Evolutionary conservation across 352 stramenopile genomes (phyloP).

Genomic region (Phytophthora meadii): DNA sequence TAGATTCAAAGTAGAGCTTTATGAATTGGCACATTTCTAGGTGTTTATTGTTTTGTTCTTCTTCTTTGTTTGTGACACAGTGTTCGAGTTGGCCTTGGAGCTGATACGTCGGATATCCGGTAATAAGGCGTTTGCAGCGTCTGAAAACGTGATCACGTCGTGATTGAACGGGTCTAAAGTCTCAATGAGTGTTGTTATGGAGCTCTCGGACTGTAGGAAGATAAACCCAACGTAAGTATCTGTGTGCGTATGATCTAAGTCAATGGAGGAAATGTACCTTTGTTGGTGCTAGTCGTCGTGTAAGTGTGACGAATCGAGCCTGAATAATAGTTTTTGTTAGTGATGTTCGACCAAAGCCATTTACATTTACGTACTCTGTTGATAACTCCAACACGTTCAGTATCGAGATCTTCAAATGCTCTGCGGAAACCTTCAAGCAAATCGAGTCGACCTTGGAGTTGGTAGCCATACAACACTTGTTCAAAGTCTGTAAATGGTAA

Average conservation of each 20-base stretch:
- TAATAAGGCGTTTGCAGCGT: slow-evolving; percentile 51
- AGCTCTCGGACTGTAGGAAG: slow-evolving; percentile 36
- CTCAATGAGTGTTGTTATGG: slow-evolving; percentile 53
- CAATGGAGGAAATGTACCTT: slow-evolving; percentile 35
- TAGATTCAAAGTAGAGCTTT: slow-evolving; percentile 25
- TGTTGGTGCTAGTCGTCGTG: slow-evolving; percentile 40
- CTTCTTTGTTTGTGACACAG: slow-evolving; percentile 23
- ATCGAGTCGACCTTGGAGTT: slow-evolving; percentile 68
- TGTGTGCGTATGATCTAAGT: background rate
- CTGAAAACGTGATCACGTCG: slow-evolving; percentile 82
- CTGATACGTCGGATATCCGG: slow-evolving; percentile 35
- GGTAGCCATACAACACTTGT: slow-evolving; percentile 77
- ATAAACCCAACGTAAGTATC: background rate
- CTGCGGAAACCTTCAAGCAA: slow-evolving; percentile 64
- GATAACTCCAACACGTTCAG: slow-evolving; percentile 67
- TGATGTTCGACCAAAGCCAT: background rate
- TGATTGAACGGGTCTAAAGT: slow-evolving; percentile 70
- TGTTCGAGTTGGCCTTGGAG: slow-evolving; percentile 14
- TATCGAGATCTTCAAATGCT: slow-evolving; percentile 58
- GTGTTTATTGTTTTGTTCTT: slow-evolving; percentile 14
- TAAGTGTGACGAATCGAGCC: slow-evolving; percentile 45
- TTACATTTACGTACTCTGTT: slow-evolving; percentile 33
- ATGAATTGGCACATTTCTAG: slow-evolving; percentile 16
- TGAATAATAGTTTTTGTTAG: slow-evolving; percentile 17
- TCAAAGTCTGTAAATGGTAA: slow-evolving; percentile 70